Conservation (phyloP, 257 asterid genomes). For the Forsythia viridissima region DNA sequence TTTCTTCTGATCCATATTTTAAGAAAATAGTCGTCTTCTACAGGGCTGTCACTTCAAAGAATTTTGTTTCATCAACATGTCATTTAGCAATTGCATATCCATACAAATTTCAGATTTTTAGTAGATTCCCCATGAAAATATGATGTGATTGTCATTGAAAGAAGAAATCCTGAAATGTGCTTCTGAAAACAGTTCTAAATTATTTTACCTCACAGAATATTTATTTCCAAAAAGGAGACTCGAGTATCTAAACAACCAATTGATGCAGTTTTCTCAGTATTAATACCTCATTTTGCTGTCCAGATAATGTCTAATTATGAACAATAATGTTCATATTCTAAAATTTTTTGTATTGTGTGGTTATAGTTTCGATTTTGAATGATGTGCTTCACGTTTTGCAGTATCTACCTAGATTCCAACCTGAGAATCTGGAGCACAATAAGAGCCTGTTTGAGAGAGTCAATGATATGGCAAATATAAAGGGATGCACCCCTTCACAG, state of each 20-base stretch:
- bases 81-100: neutral
- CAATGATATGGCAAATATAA: constrained; percentile 28
- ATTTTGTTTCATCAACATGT: neutral
- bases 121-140: neutral
- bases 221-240: neutral
- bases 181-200: neutral
- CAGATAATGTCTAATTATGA: neutral
- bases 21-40: neutral
- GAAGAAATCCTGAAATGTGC: neutral
- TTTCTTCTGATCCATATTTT: neutral
- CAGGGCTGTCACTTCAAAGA: neutral
- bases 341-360: neutral
- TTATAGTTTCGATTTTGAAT: neutral
- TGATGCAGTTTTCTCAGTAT: neutral
- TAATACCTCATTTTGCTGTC: neutral
- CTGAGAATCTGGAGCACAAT: constrained; percentile 23
- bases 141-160: neutral
- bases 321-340: neutral
- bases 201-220: neutral
- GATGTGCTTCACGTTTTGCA: neutral
- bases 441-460: constrained; percentile 16
- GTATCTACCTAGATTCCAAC: constrained; percentile 11
- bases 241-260: neutral
- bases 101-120: neutral
- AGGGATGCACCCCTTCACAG: constrained; percentile 46